Percentiles rank a stretch among this genome's conserved stretches.
Evolutionary conservation across 495 filamentous ascomycete genomes (phyloP).

Genomic region (Bacidia gigantensis): DNA sequence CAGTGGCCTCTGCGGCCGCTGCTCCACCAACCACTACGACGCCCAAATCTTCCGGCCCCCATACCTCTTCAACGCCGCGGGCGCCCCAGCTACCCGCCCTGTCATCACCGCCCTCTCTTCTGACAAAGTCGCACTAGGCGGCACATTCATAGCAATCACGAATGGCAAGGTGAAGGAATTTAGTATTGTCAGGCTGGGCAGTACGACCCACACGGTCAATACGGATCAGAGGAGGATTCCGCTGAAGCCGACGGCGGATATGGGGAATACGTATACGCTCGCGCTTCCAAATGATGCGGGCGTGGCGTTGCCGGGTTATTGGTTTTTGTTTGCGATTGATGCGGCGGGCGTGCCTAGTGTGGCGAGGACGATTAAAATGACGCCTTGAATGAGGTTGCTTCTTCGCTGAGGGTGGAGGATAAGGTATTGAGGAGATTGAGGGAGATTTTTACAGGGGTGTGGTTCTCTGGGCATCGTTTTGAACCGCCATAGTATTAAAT

Average conservation of each 20-base stretch:
- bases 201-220: constrained; percentile 42
- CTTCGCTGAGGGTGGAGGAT: too few species aligned
- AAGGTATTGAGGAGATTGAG: too few species aligned
- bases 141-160: constrained; percentile 24
- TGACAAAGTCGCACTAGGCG: constrained; percentile 15
- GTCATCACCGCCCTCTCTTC: constrained; percentile 18
- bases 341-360: constrained; percentile 37
- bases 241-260: constrained; percentile 17
- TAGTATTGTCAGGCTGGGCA: constrained; percentile 33
- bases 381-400: too few species aligned
- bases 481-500: too few species aligned
- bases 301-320: constrained; percentile 41
- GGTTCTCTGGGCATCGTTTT: too few species aligned
- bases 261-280: constrained; percentile 18
- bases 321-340: constrained; percentile 42
- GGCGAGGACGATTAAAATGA: constrained; percentile 12
- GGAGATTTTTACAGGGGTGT: too few species aligned
- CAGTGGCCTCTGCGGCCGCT: constrained; percentile 41
- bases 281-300: constrained; percentile 35
- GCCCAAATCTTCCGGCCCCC: constrained; percentile 42
- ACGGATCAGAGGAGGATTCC: constrained; percentile 44
- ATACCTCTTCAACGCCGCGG: constrained; percentile 36
- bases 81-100: constrained; percentile 30
- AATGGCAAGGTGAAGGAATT: constrained; percentile 19
- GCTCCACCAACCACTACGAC: constrained; percentile 43